Base-by-base conservation (phyloP, 2,329 filamentous ascomycete species). In the Diplodia scrobiculata region DNA sequence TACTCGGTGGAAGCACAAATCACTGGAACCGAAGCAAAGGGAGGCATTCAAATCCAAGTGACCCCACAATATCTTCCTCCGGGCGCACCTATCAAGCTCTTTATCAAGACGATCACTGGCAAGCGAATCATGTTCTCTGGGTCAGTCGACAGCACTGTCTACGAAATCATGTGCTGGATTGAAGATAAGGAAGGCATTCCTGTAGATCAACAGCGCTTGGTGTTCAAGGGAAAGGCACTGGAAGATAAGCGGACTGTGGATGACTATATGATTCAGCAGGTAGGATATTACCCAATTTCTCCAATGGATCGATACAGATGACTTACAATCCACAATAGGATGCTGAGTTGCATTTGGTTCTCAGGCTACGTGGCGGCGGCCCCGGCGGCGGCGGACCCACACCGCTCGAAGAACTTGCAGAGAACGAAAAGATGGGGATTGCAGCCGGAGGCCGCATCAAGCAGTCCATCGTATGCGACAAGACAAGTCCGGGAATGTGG, bases 1-100 rank as follows among this genome's bases (percentile, higher is more conserved):
- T 80, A 81, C 63, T 77, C 78, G 0, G 75, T 83, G 7, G 82
- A 84, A 69, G 74, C 75, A 1, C 82, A 84, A 68, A 68, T 82
- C 5, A 82, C 78, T 0, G 79, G 80, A 3, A 64, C 75, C 48
- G 81, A 83, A 25, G 67, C 68, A 2, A 68, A 76, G 5, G 77
- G 78, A 17, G 80, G 80, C 3, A 67, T 84, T 2, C 81, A 81
- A 65, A 72, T 84, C 9, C 14, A 54, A 14, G 52, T 54, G 14
- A 54, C 52, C n/a, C 52, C 52, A 3, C 14, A 6, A n/a, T 17
- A 14, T 5, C 25, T 25, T 25, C 25, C 25, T 25, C 25, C 27
- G 14, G 3, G 21, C 14, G n/a, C 5, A 19, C 7, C 47, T 4
- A 21, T 21, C 4, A 7, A 9, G 13, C 1, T 50, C 4, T 27